Evolutionary conservation across 345 rosid genomes (phyloP), one percentile per base, ranked within the genome.

Genomic region (Gynandropsis gynandra): DNA sequence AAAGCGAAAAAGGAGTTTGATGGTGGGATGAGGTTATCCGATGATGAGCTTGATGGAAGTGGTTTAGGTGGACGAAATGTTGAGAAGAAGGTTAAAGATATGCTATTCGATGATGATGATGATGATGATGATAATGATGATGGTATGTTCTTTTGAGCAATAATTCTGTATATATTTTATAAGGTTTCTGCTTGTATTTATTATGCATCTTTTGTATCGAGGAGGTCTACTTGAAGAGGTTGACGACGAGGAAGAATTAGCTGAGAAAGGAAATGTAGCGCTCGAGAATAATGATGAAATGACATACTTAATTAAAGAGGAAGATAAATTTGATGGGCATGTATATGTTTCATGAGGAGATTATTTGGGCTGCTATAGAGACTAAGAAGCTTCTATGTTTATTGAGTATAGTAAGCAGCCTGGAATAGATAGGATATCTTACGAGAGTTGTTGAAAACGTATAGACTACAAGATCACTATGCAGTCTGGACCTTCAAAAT

Each of bases 291-390:
- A 92, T 16, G 98, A 92, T 72, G 98, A 92, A 58, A 85, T 92
- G 98, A 84, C 94, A n/a, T 95, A 82, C 54, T 92, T 92, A 54
- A 92, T 92, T 50, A 95, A 87, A 21, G 90, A 85, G 58, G 98
- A 84, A 81, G 97, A 85, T 50, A 80, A 75, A 54, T 54, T 68
- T 41, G 82, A 85, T 70, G 93, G 65, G 58, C 66, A 49, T 69
- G 95, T n/a, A n/a, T n/a, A n/a, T n/a, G n/a, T n/a, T n/a, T n/a
- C n/a, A n/a, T n/a, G n/a, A n/a, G n/a, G n/a, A n/a, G n/a, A n/a
- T n/a, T n/a, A n/a, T n/a, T n/a, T n/a, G n/a, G n/a, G n/a, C n/a
- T n/a, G n/a, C n/a, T n/a, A n/a, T n/a, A n/a, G n/a, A n/a, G n/a
- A n/a, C n/a, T n/a, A n/a, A n/a, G n/a, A n/a, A n/a, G n/a, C n/a